Percentiles rank a stretch among this genome's conserved stretches.
Conservation (phyloP, 169 alveolate genomes). For the Plasmodium cynomolgi region DNA sequence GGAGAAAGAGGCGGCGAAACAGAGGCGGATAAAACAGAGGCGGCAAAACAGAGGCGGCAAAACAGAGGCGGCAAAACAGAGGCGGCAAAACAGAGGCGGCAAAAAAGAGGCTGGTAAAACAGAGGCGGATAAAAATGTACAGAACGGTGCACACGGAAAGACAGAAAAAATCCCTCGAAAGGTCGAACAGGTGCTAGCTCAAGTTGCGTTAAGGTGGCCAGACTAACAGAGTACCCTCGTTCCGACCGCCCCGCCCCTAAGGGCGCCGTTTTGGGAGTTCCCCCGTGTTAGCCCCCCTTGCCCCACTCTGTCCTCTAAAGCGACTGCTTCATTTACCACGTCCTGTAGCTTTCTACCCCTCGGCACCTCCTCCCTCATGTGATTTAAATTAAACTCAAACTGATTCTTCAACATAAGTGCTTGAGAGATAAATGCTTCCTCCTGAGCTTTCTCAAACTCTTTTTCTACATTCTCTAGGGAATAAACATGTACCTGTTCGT, state of each 20-base stretch:
- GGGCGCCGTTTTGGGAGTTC: background rate
- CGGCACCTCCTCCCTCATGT: slow-evolving; percentile 27
- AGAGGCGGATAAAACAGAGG: no score
- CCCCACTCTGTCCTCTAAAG: background rate
- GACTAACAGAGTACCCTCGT: background rate
- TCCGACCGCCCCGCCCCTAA: background rate
- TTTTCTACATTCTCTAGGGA: slow-evolving; percentile 37
- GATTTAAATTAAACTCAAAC: slow-evolving; percentile 21
- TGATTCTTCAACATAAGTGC: slow-evolving; percentile 6
- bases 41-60: no score
- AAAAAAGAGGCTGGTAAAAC: no score
- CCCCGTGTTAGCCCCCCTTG: background rate
- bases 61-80: no score
- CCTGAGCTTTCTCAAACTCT: slow-evolving; percentile 45
- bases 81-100: no score
- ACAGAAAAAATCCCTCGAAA: background rate
- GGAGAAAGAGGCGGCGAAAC: background rate
- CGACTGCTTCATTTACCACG: background rate
- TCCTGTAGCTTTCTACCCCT: slow-evolving; percentile 9
- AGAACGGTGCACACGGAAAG: background rate
- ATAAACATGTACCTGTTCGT: slow-evolving; percentile 52
- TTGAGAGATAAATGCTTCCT: slow-evolving; percentile 36
- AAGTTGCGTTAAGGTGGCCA: background rate
- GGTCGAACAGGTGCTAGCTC: background rate
- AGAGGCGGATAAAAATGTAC: background rate